A percentile compares a stretch with the other conserved stretches of the same genome.
Conservation (phyloP, 192 early-diverging fungal genomes). For the Coemansia sp. region DNA sequence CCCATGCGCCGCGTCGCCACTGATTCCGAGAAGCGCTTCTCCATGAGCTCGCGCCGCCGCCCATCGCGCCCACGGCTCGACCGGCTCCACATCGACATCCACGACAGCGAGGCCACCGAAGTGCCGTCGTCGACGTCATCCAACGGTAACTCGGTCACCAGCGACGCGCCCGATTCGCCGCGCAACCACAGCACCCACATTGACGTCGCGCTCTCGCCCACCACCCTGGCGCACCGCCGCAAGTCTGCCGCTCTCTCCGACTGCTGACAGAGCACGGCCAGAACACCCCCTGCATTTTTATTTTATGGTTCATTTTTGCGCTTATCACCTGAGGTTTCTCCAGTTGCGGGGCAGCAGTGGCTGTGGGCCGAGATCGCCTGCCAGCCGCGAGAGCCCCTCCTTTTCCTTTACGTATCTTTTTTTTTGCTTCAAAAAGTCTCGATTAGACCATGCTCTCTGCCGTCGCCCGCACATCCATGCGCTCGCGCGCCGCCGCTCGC, state of each 20-base stretch:
- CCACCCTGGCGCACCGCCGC: slow-evolving; percentile 21
- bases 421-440: slow-evolving; percentile 4
- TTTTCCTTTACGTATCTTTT: too few relatives aligned
- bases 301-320: too few relatives aligned
- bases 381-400: neutral
- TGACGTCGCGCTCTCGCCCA: slow-evolving; percentile 38
- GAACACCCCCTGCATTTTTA: too few relatives aligned
- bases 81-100: slow-evolving; percentile 4
- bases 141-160: slow-evolving; percentile 30
- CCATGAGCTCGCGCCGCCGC: slow-evolving; percentile 21
- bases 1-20: slow-evolving; percentile 26
- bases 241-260: slow-evolving; percentile 6
- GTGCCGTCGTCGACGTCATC: slow-evolving; percentile 36
- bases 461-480: slow-evolving; percentile 46
- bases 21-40: slow-evolving; percentile 28
- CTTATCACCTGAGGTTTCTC: too few relatives aligned
- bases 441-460: slow-evolving; percentile 36
- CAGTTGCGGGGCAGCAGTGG: too few relatives aligned
- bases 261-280: too few relatives aligned
- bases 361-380: too few relatives aligned
- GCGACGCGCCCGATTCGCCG: slow-evolving; percentile 29
- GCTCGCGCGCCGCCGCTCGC: slow-evolving; percentile 31
- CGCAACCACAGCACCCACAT: slow-evolving; percentile 30
- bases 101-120: slow-evolving; percentile 30
- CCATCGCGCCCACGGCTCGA: slow-evolving; percentile 8